These are phyloP conservation scores for Ochetophila trinervis DNA, from an alignment of 306 rosid species.

Conservation along the genomic window DNA sequence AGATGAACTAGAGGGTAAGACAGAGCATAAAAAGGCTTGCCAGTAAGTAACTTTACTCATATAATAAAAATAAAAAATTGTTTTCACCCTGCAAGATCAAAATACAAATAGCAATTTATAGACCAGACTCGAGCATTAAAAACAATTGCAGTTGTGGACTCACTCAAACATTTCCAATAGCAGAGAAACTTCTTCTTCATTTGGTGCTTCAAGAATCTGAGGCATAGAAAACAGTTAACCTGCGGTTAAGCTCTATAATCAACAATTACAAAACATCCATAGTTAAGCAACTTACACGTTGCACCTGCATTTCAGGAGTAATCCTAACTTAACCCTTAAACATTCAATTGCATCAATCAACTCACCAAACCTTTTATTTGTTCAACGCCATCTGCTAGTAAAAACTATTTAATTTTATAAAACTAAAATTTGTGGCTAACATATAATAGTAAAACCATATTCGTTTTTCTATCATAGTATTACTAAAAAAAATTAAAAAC, in stretches of 20 bases:
- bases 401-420: too few species aligned
- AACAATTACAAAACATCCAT: slow-evolving; percentile 38
- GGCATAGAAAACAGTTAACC: slow-evolving; percentile 65
- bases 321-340: too few species aligned
- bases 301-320: too few species aligned
- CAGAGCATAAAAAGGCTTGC: background rate
- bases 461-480: too few species aligned
- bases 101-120: slow-evolving; percentile 11
- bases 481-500: too few species aligned
- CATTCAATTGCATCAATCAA: too few species aligned
- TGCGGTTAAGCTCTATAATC: slow-evolving; percentile 54
- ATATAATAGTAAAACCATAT: too few species aligned
- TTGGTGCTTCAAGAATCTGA: slow-evolving; percentile 92
- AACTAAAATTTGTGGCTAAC: too few species aligned
- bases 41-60: background rate
- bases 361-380: too few species aligned
- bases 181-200: slow-evolving; percentile 90
- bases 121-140: slow-evolving; percentile 10
- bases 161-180: slow-evolving; percentile 95
- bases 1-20: background rate
- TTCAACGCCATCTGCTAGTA: too few species aligned
- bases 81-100: background rate
- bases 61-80: background rate
- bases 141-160: slow-evolving; percentile 28
- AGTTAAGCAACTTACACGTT: background rate